These are phyloP conservation scores for Neoboletus magnificus DNA, from an alignment of 768 basidiomycete species.

Conservation along the genomic window DNA sequence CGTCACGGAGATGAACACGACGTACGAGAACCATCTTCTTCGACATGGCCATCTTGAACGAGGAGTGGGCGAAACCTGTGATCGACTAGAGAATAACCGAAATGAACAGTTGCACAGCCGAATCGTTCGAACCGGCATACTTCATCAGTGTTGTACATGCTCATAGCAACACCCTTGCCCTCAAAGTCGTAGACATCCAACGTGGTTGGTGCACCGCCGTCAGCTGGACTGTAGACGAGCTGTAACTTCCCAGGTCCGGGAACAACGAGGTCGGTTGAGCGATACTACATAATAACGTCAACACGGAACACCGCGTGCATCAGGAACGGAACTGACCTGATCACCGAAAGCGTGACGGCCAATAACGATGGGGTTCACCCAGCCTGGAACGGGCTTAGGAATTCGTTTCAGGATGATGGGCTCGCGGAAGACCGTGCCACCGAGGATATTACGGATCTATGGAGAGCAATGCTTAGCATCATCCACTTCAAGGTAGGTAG, in stretches of 20 bases:
- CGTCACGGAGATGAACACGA: constrained; percentile 9
- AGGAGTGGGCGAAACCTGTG: constrained; percentile 91
- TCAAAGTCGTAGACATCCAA: constrained; percentile 94
- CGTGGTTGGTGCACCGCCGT: constrained; percentile 62
- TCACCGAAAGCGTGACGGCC: constrained; percentile 98
- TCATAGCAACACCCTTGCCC: constrained; percentile 87
- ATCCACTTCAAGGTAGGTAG: background rate
- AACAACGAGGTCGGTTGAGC: constrained; percentile 88
- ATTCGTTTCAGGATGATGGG: constrained; percentile 91
- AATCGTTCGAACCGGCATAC: constrained; percentile 35
- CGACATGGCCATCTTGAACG: constrained; percentile 91
- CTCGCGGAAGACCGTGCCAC: constrained; percentile 98
- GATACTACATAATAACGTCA: constrained; percentile 55
- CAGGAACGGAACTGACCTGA: constrained; percentile 49
- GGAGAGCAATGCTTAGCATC: constrained; percentile 1
- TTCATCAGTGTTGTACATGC: constrained; percentile 99
- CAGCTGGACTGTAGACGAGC: constrained; percentile 81
- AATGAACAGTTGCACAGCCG: background rate
- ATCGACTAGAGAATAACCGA: constrained; percentile 58
- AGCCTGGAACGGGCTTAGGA: constrained; percentile 93
- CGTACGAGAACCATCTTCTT: constrained; percentile 77
- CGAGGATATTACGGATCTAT: constrained; percentile 95
- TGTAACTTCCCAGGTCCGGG: constrained; percentile 93
- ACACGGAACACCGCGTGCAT: background rate
- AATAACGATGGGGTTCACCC: constrained; percentile 95